Base-by-base conservation (phyloP, 441 rosid genomes). In the Eruca vesicaria region DNA sequence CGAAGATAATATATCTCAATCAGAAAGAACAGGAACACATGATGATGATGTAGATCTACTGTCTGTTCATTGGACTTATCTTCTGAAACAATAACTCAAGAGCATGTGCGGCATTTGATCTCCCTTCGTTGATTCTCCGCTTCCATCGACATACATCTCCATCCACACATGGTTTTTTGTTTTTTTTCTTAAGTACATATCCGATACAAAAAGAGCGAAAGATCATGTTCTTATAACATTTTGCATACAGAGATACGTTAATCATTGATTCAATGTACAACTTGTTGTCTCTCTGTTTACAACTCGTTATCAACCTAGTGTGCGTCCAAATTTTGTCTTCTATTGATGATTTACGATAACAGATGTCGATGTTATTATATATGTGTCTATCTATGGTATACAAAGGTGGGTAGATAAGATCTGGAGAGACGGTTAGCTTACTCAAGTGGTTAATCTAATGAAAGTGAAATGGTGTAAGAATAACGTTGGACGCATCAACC, bases 111-210 rank as follows among this genome's bases (percentile, higher is more conserved):
- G 6, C 20, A n/a, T 50, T 77, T 66, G 63, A 77, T 77, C 35
- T 66, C 59, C 23, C 80, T 77, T 66, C 72, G 77, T 77, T 72
- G 80, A 72, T 77, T 72, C 68, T 66, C 80, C 80, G 80, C 80
- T 76, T 76, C 71, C 18, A 26, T 65, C 68, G 63, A 77, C 67
- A 59, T 26, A 71, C 61, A 71, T 77, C 48, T 66, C 52, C n/a
- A 66, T 43, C 67, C 19, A 45, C 80, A 70, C 80, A 65, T 77
- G 76, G 8, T 48, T 70, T 41, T 28, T 38, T 35, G 11, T 26
- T 32, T 41, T 63, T 63, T 21, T 0, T 19, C 9, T 14, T 11
- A 2, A 3, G 6, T 16, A 23, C 10, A 33, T 19, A 62, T 62
- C 16, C 5, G 21, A 2, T 61, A 61, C 66, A 52, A 66, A 1